phyloP scores from a whole-genome alignment of 768 basidiomycete genomes.

The Lyophyllum semitale region DNA sequence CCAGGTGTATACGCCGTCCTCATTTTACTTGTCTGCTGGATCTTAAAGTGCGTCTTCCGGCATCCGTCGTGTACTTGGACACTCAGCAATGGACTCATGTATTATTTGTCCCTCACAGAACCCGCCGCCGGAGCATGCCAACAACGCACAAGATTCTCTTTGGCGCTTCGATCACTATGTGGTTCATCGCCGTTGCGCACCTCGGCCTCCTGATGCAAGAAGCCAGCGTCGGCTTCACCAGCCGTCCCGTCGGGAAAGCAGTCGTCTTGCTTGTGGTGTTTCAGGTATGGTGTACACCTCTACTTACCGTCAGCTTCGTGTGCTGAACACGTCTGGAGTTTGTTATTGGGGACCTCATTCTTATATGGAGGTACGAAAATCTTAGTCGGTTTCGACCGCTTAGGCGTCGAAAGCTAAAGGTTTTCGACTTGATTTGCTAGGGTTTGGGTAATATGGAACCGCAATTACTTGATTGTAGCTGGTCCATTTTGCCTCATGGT shows the following conservation, averaged over 20 bases:
- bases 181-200: slow-evolving; percentile 6
- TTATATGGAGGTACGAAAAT: slow-evolving; percentile 12
- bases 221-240: not conserved
- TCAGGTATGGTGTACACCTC: not conserved
- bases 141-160: slow-evolving; percentile 4
- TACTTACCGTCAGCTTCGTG: not conserved
- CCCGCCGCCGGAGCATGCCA: not conserved
- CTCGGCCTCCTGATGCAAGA: slow-evolving; percentile 7
- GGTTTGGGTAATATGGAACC: slow-evolving; percentile 14
- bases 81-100: not conserved
- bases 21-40: not conserved
- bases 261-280: slow-evolving; percentile 6
- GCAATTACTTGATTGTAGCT: slow-evolving; percentile 5
- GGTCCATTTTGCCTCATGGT: slow-evolving; percentile 5
- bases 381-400: not conserved
- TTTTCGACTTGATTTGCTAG: not conserved
- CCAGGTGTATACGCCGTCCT: slow-evolving; percentile 14
- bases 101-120: not conserved
- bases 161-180: slow-evolving; percentile 6
- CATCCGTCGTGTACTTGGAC: not conserved
- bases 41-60: not conserved
- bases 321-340: slow-evolving; percentile 1
- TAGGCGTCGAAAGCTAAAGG: not conserved
- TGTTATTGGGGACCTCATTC: slow-evolving; percentile 13
- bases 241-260: not conserved